phyloP scores from a whole-genome alignment of 176 grass and related monocot species.

The Hordeum vulgare region MorexV3_pseudomolecules_assembly NC_058520.1:490942314-490942813 shows the following conservation, averaged over 20 bases:
- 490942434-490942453: neutral
- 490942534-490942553: conserved; percentile 21
- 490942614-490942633: conserved; percentile 67
- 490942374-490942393: neutral
- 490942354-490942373: neutral
- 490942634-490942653: conserved; percentile 51
- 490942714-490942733: conserved; percentile 19
- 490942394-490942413: neutral
- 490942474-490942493: neutral
- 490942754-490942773: neutral
- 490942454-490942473: neutral
- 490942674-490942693: conserved; percentile 40
- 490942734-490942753: neutral
- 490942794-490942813: neutral
- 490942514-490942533: neutral
- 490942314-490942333: neutral
- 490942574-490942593: conserved; percentile 59
- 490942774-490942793: neutral
- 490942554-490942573: conserved; percentile 39
- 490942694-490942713: conserved; percentile 48
- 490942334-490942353: neutral
- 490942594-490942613: conserved; percentile 57
- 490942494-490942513: neutral
- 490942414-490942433: neutral
- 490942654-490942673: conserved; percentile 38